phyloP scores from a whole-genome alignment of 1,284 basidiomycete genomes.

The Sparassis latifolia region DNA sequence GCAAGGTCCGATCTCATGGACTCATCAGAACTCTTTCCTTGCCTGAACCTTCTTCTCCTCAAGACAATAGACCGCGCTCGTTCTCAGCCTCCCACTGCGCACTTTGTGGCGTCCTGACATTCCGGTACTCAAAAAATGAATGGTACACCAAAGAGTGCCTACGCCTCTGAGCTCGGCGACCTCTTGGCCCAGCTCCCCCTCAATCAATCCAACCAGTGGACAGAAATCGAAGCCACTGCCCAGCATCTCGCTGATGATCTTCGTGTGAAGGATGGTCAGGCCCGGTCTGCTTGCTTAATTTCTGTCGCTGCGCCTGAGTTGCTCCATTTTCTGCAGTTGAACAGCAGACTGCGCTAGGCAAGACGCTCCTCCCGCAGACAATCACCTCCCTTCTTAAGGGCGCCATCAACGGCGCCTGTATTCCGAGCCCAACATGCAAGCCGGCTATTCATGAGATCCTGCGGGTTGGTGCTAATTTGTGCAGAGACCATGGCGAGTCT shows the following conservation, averaged over 20 bases:
- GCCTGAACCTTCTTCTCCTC: too few species aligned
- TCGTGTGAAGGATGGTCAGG: constrained; percentile 41
- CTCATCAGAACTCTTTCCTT: too few species aligned
- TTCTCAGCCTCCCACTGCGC: too few species aligned
- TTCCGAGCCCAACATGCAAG: constrained; percentile 38
- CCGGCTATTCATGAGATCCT: constrained; percentile 59
- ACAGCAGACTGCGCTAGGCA: constrained; percentile 63
- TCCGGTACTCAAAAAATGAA: constrained; percentile 9
- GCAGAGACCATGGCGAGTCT: neutral
- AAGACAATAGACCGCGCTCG: too few species aligned
- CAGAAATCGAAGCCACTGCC: constrained; percentile 42
- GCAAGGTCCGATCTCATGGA: too few species aligned
- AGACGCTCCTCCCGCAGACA: constrained; percentile 54
- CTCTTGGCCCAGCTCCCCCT: constrained; percentile 25
- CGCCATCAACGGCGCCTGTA: constrained; percentile 39
- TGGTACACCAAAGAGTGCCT: constrained; percentile 17
- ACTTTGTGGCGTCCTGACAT: too few species aligned
- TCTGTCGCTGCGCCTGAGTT: constrained; percentile 1
- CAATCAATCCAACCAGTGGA: constrained; percentile 40
- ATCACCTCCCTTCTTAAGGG: constrained; percentile 52
- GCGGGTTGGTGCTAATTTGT: constrained; percentile 67
- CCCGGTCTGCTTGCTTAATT: constrained; percentile 10
- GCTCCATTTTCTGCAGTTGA: constrained; percentile 40
- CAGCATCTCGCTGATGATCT: constrained; percentile 57
- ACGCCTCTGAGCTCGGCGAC: constrained; percentile 27